These are phyloP conservation scores for Dalechampia spathulata DNA, from an alignment of 441 rosid species.

Conservation along the genomic window DNA sequence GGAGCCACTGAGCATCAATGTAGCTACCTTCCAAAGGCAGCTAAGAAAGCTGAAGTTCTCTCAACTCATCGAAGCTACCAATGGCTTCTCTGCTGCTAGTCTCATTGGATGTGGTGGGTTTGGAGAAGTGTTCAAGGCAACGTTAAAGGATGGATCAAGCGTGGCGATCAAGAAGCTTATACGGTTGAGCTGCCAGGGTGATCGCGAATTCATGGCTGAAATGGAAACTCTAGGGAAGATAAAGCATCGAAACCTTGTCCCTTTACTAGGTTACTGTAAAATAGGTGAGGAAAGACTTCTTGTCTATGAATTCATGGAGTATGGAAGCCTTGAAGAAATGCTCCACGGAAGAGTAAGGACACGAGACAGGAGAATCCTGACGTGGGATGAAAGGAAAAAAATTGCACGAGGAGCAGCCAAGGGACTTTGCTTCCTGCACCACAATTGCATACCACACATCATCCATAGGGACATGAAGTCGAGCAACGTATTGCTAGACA, in stretches of 20 bases:
- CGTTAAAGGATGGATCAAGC: constrained; percentile 77
- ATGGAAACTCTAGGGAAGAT: constrained; percentile 96
- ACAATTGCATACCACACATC: constrained; percentile 96
- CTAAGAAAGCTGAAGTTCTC: constrained; percentile 83
- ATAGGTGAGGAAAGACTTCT: constrained; percentile 89
- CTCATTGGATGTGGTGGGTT: constrained; percentile 89
- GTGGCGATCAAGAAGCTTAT: constrained; percentile 98
- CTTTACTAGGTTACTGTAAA: constrained; percentile 86
- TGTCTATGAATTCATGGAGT: constrained; percentile 88
- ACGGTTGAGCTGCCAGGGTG: constrained; percentile 86
- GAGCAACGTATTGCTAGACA: constrained; percentile 78
- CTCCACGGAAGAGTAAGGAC: constrained; percentile 73
- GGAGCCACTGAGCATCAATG: constrained; percentile 90
- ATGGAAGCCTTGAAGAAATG: constrained; percentile 86
- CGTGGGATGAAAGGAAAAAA: constrained; percentile 85
- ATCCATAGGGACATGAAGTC: constrained; percentile 97
- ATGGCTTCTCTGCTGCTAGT: constrained; percentile 82
- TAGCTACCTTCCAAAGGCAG: constrained; percentile 83
- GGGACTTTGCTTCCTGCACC: constrained; percentile 91
- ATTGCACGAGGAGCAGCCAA: constrained; percentile 91
- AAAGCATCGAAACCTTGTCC: constrained; percentile 86
- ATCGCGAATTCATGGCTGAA: constrained; percentile 94
- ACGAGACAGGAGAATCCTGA: constrained; percentile 45
- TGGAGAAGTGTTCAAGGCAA: constrained; percentile 92
- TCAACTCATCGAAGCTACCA: constrained; percentile 82